Percentiles rank a stretch among this genome's conserved stretches.
Conservation (phyloP, 2,329 filamentous ascomycete species). For the Sarocladium brachiariae region DNA sequence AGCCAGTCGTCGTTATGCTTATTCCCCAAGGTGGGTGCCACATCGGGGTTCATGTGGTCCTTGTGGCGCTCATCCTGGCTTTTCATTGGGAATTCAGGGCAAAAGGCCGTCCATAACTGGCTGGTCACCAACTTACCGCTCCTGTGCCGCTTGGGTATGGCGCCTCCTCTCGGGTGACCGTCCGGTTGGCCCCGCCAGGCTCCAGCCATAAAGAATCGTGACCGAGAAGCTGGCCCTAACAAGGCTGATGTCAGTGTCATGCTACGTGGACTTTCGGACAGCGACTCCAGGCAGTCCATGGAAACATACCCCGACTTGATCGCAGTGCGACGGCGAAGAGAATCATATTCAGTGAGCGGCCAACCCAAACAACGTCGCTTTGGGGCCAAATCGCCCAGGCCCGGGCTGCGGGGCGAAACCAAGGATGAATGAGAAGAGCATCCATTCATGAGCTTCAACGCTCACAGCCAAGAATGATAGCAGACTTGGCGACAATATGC, state of each 20-base stretch:
- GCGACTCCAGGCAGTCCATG: not conserved
- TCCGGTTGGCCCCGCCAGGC: not conserved
- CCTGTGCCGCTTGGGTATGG: not conserved
- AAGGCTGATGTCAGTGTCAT: no score
- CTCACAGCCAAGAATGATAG: slow-evolving; percentile 6
- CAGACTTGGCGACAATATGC: slow-evolving; percentile 4
- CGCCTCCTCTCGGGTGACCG: not conserved
- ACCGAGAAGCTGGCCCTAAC: not conserved
- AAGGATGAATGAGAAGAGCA: not conserved
- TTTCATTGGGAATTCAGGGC: not conserved
- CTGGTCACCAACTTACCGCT: not conserved
- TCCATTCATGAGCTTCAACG: not conserved
- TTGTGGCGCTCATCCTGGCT: not conserved
- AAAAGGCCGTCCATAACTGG: not conserved
- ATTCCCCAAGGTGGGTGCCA: not conserved
- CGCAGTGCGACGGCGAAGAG: not conserved
- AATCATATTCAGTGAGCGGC: not conserved
- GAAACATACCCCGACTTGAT: not conserved
- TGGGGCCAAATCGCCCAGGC: not conserved
- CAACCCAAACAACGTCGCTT: not conserved
- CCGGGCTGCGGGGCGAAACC: slow-evolving; percentile 1
- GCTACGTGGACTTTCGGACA: not conserved
- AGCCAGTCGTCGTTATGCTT: not conserved
- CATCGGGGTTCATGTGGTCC: not conserved
- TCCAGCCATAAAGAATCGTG: not conserved